These are phyloP conservation scores for Pyrrhoderma noxium DNA, from an alignment of 1,284 basidiomycete species.

Conservation along the genomic window DNA sequence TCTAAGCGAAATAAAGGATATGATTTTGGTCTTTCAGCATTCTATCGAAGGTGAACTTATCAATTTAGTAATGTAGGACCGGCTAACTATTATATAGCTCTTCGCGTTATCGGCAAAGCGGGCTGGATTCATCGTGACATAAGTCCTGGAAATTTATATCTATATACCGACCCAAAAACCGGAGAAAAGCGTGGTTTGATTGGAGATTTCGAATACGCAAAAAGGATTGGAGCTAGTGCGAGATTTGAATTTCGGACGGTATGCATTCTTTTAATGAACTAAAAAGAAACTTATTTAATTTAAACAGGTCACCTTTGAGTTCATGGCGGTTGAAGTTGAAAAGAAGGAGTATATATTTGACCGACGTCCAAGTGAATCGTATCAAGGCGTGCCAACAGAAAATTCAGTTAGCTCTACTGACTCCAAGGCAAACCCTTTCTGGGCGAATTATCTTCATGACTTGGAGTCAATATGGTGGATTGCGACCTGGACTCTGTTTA, in stretches of 20 bases:
- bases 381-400: too few relatives aligned
- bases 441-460: too few relatives aligned
- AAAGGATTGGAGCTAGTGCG: not conserved
- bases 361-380: too few relatives aligned
- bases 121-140: constrained; percentile 6
- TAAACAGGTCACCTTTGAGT: too few relatives aligned
- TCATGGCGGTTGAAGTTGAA: too few relatives aligned
- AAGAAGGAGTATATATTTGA: too few relatives aligned
- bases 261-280: not conserved
- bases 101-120: not conserved
- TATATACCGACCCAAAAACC: not conserved
- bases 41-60: not conserved
- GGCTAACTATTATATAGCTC: not conserved
- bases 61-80: not conserved
- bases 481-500: too few relatives aligned
- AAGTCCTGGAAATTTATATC: constrained; percentile 5
- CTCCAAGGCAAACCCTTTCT: too few relatives aligned
- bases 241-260: constrained; percentile 1
- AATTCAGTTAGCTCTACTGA: not conserved
- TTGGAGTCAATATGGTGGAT: too few relatives aligned
- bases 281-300: too few relatives aligned
- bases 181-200: not conserved
- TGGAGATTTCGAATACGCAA: constrained; percentile 8
- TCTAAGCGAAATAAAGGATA: not conserved
- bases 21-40: not conserved